phyloP scores from a whole-genome alignment of 176 grass and related monocot species.

The Sorghum bicolor region DNA sequence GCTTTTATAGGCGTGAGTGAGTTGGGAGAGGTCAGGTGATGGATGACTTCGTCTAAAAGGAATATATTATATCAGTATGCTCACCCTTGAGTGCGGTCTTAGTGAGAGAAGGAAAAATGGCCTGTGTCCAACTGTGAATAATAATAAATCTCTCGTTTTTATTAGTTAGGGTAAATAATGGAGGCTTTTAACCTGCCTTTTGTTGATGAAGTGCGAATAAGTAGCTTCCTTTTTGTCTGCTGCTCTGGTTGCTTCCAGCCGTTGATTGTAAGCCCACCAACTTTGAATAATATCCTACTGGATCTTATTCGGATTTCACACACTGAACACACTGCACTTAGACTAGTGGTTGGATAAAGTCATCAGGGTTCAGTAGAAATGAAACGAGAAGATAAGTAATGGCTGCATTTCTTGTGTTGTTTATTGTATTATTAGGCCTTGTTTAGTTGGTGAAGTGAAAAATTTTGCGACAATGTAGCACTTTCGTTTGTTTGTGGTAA shows the following conservation, averaged over 20 bases:
- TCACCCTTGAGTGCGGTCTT: neutral
- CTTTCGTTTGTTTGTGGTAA: too few species aligned
- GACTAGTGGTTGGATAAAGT: neutral
- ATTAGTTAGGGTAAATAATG: neutral
- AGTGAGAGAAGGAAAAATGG: neutral
- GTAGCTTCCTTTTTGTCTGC: neutral
- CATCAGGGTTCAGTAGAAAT: neutral
- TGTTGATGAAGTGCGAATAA: neutral
- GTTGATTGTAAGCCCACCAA: neutral
- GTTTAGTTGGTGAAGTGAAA: too few species aligned
- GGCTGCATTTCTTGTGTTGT: neutral
- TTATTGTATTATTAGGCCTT: neutral
- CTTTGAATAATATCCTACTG: neutral
- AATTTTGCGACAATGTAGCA: too few species aligned
- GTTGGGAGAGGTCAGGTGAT: neutral
- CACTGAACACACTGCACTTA: neutral
- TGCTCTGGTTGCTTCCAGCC: neutral
- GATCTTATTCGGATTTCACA: neutral
- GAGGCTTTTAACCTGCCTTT: neutral
- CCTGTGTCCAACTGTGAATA: neutral
- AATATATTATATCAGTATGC: neutral
- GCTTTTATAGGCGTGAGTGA: neutral
- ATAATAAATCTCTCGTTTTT: neutral
- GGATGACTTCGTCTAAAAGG: neutral
- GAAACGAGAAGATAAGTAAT: neutral